Base-by-base conservation (phyloP, 2,329 filamentous ascomycete species). In the Pseudopyrenochaeta lycopersici region DNA sequence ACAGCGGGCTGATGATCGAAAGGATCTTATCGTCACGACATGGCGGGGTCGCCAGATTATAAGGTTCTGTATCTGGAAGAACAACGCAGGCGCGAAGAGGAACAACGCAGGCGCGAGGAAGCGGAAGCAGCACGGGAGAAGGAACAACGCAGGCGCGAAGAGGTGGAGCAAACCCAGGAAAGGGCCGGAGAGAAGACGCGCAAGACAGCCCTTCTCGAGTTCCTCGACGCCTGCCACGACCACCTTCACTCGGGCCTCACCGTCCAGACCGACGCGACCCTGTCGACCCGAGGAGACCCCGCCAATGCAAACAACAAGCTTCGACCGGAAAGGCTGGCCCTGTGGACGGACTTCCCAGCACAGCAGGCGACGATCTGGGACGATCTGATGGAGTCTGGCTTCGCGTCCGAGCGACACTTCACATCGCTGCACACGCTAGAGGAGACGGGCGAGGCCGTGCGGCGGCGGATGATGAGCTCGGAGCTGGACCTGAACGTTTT, bases 221-320 rank as follows among this genome's bases (percentile, higher is more conserved):
- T 50, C 38, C 57, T 63, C 36, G 51, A 61, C 46, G 60, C 57
- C 38, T 63, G 54, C 33, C 58, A 63, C 51, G 54, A 32, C 32
- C 39, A 57, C 40, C 50, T 57, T n/a, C 41, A 60, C 49, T 50
- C 46, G 15, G 33, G 46, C 35, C 56, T 56, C 46, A 49, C 45
- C 23, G 42, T 54, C 29, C 49, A 54, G 53, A 53, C 56, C 23
- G 48, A 35, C 32, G 18, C 40, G 29, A 60, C 52, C 11, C 42
- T 56, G 17, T 60, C 46, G 20, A 65, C 56, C 43, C 58, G 33
- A 47, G 62, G 60, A 38, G 39, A 58, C 49, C 56, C 62, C 40
- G 47, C 53, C 14, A 67, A 67, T 50, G 58, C 60, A 29, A 52
- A 48, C 18, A 62, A 64, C 39, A 66, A 66, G 43, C 56, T 63